Evolutionary conservation across 2,329 filamentous ascomycete species (phyloP), one percentile per base, ranked within the genome.

Genomic region (Coleophoma cylindrospora): DNA sequence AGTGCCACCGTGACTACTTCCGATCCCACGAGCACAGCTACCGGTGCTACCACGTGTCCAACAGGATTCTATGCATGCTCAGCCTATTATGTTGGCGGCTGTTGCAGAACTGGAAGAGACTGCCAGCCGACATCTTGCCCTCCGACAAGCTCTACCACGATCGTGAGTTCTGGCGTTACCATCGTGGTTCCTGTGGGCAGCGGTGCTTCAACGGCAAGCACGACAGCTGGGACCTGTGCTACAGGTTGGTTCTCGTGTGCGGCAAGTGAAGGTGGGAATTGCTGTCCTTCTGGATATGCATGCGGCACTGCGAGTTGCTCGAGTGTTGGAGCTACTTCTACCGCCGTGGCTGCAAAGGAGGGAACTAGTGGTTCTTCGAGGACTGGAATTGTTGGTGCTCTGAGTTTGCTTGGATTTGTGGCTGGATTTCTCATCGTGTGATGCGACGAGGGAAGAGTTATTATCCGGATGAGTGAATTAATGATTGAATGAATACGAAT

Each of bases 31-130:
- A 48, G 45, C 3, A 33, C 53, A 2, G 13, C 49, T 12, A n/a
- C 44, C 7, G 50, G 61, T 40, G 54, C 60, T 44, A 63, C 57
- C 4, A 58, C 77, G 59, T 97, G 92, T 60, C 92, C 92, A 0
- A 91, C 86, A 0, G 91, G 91, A 2, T 97, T 91, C 74, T 97
- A 97, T 68, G 86, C 89, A 46, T 97, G 92, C 68, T 81, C 85
- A 2, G 92, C 92, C 2, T 83, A 84, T 52, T 89, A 91, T 52
- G 73, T 79, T 2, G 90, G 88, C 13, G 90, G 90, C 17, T 97
- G 92, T 72, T 97, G 92, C 70, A 87, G 87, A 50, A 91, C 89
- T 0, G 91, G 90, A 2, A 82, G 91, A 17, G 80, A 95, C 69
- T 97, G 92, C 69, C 81, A 86, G 52, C 86, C 84, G 0, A 88